Percentiles rank a stretch among this genome's conserved stretches.
Conservation (phyloP, 2,329 filamentous ascomycete genomes). For the Echinosphaeria canescens region DNA sequence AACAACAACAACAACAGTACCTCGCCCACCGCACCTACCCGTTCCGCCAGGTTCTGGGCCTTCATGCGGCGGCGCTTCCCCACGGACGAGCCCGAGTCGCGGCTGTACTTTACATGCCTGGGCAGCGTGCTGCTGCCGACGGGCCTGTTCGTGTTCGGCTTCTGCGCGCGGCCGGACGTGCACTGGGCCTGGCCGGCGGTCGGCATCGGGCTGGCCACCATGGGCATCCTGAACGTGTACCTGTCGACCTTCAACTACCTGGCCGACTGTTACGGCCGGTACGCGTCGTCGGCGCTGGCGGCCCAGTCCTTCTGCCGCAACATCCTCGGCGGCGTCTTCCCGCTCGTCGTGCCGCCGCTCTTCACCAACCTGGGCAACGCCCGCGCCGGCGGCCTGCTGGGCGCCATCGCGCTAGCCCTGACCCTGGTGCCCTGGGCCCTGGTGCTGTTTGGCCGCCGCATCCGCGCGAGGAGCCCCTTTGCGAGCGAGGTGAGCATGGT, state of each 20-base stretch:
- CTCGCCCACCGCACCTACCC: conserved; percentile 5
- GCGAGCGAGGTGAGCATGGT: too few species aligned
- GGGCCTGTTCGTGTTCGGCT: conserved; percentile 66
- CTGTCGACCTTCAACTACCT: conserved; percentile 85
- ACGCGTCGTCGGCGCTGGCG: conserved; percentile 68
- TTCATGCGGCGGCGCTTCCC: conserved; percentile 22
- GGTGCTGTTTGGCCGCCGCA: conserved; percentile 55
- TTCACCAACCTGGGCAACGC: conserved; percentile 52
- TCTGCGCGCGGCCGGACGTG: conserved; percentile 36
- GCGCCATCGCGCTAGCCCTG: conserved; percentile 44
- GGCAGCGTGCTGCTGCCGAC: conserved; percentile 54
- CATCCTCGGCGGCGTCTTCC: conserved; percentile 61
- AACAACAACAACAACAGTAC: too few species aligned
- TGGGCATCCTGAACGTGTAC: conserved; percentile 75
- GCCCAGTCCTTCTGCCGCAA: conserved; percentile 79
- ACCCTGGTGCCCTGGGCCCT: conserved; percentile 78
- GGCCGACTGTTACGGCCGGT: conserved; percentile 69
- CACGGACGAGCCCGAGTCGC: conserved; percentile 43
- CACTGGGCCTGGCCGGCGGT: conserved; percentile 58
- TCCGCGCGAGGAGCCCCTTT: conserved; percentile 57
- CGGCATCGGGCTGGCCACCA: conserved; percentile 50
- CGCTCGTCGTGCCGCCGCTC: conserved; percentile 52
- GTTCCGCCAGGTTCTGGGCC: conserved; percentile 16
- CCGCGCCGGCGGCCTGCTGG: conserved; percentile 53
- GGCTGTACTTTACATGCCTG: conserved; percentile 68